These are phyloP conservation scores for Neofusicoccum laricinum DNA, from an alignment of 2,329 filamentous ascomycete genomes.

Conservation along the genomic window DNA sequence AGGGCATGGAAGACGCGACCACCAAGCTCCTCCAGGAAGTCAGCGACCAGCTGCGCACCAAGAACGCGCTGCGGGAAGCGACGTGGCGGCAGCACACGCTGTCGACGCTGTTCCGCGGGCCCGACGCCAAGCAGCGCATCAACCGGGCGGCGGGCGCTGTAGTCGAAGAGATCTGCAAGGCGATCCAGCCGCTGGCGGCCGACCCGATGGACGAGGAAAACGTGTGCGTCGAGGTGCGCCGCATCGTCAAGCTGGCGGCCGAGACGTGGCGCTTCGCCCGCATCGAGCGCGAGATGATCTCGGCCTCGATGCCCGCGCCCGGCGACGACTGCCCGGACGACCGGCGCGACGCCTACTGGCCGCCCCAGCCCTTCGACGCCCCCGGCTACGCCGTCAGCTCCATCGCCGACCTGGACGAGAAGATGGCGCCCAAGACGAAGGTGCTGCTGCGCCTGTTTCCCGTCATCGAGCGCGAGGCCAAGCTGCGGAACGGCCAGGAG, in stretches of 20 bases:
- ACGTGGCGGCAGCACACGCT: slow-evolving; percentile 59
- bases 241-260: slow-evolving; percentile 57
- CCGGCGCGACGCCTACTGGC: slow-evolving; percentile 36
- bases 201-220: slow-evolving; percentile 50
- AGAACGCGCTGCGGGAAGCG: slow-evolving; percentile 55
- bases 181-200: slow-evolving; percentile 53
- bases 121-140: slow-evolving; percentile 55
- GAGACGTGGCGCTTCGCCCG: slow-evolving; percentile 59
- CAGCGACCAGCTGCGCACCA: slow-evolving; percentile 55
- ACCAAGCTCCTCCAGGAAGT: slow-evolving; percentile 49
- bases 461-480: slow-evolving; percentile 51
- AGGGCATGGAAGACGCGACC: slow-evolving; percentile 31
- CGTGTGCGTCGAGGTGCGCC: slow-evolving; percentile 50
- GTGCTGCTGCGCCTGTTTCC: slow-evolving; percentile 53
- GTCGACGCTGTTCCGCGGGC: slow-evolving; percentile 56
- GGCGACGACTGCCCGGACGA: slow-evolving; percentile 28
- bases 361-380: slow-evolving; percentile 32
- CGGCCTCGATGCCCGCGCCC: slow-evolving; percentile 47
- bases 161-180: slow-evolving; percentile 56
- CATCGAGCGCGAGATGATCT: slow-evolving; percentile 55
- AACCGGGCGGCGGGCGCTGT: slow-evolving; percentile 55
- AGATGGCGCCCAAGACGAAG: slow-evolving; percentile 28
- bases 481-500: slow-evolving; percentile 29
- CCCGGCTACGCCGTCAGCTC: slow-evolving; percentile 23
- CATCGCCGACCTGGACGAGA: slow-evolving; percentile 25